Evolutionary conservation across 139 green algal species (phyloP).

Genomic region (Volvox africanus): DNA sequence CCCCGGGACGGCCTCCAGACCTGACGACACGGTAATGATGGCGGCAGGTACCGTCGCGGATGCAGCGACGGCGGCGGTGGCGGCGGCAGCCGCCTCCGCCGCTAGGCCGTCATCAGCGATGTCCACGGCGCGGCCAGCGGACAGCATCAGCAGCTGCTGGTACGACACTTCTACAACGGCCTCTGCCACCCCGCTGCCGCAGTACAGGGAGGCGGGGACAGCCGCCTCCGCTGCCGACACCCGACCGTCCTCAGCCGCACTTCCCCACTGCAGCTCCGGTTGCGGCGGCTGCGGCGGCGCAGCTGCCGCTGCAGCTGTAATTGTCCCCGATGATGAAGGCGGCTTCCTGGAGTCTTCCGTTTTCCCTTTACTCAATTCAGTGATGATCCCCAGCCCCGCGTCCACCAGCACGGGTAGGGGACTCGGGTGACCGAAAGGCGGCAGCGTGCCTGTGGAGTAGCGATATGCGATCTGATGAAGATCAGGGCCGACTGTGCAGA

Average conservation of each 20-base stretch:
- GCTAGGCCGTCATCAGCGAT: conserved; percentile 32
- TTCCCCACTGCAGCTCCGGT: not conserved
- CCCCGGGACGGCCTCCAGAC: too few species aligned
- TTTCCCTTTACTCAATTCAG: not conserved
- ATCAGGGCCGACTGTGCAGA: too few species aligned
- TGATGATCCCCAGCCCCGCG: not conserved
- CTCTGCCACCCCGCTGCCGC: conserved; percentile 22
- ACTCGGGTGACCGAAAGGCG: conserved; percentile 44
- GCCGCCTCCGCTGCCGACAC: not conserved
- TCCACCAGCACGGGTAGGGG: conserved; percentile 46
- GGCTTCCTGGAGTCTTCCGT: not conserved
- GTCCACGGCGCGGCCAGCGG: conserved; percentile 42
- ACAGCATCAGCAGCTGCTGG: conserved; percentile 48
- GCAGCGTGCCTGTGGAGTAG: conserved; percentile 42
- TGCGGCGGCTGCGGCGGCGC: not conserved
- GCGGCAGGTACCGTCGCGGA: too few species aligned
- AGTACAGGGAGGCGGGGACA: not conserved
- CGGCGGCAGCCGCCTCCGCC: not conserved
- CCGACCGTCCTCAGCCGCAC: not conserved
- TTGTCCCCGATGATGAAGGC: not conserved
- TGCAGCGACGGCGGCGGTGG: not conserved
- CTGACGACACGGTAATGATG: too few species aligned
- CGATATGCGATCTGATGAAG: too few species aligned
- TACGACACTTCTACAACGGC: conserved; percentile 31
- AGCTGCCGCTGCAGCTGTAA: not conserved